A percentile compares a stretch with the other conserved stretches of the same genome.
These are phyloP conservation scores for Biscogniauxia marginata DNA, from an alignment of 2,329 filamentous ascomycete species.

Conservation along the genomic window DNA sequence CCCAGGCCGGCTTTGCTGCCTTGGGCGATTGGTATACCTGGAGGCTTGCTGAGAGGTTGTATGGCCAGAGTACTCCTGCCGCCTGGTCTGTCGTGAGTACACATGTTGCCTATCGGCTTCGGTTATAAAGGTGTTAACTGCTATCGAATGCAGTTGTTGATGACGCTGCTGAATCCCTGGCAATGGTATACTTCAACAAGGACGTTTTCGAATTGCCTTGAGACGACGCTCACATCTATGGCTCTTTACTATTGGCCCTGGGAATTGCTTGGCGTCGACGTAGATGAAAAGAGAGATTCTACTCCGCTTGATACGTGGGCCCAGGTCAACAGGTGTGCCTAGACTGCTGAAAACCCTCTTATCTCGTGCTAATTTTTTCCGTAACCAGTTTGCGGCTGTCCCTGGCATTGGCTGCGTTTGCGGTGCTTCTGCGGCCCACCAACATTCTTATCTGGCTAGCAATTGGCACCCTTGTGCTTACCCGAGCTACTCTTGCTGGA, in stretches of 20 bases:
- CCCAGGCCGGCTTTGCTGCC: conserved; percentile 77
- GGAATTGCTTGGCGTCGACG: conserved; percentile 56
- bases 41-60: conserved; percentile 72
- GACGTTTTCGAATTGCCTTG: conserved; percentile 91
- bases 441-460: conserved; percentile 83
- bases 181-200: conserved; percentile 94
- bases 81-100: conserved; percentile 69
- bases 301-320: conserved; percentile 27
- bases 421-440: conserved; percentile 84
- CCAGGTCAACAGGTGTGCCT: conserved; percentile 33
- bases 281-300: conserved; percentile 40
- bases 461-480: conserved; percentile 56
- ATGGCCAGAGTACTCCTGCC: conserved; percentile 62
- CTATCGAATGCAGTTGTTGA: conserved; percentile 53
- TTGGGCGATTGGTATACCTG: conserved; percentile 84
- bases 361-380: conserved; percentile 9
- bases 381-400: conserved; percentile 55
- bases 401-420: conserved; percentile 73
- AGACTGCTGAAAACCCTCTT: not conserved
- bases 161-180: conserved; percentile 80
- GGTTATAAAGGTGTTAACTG: conserved; percentile 13
- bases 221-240: conserved; percentile 80
- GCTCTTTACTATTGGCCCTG: conserved; percentile 88
- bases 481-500: conserved; percentile 39
- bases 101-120: not conserved